Base-by-base conservation (phyloP, 371 early-diverging fungal species). In the Vavraia culicis region DNA sequence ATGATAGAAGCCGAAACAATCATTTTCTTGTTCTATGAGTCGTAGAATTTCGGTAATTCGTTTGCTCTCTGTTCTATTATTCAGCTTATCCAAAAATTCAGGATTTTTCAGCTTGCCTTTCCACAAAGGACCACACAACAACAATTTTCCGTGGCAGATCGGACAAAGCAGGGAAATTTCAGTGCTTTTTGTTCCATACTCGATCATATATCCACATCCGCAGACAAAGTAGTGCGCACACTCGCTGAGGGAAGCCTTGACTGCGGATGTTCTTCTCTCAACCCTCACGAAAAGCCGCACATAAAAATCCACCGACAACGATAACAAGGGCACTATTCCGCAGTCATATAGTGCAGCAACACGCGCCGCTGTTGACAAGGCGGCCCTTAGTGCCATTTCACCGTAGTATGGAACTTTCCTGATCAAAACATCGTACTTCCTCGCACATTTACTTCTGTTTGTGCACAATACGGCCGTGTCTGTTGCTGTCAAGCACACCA, bases 401-500 rank as follows among this genome's bases (percentile, higher is more conserved):
- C 35, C 42, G 45, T 87, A 88, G 27, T 27, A 27, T 27, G 27
- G 27, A 2, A 27, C 27, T 7, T 27, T 27, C 7, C 27, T 27
- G 7, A 27, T 27, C 27, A 27, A 7, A 2, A 27, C 27, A 27
- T 27, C 27, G 62, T 99, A 96, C 66, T 91, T 93, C 13, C 79
- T 77, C 70, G 75, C 89, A 62, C 93, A 85, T 54, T 69, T 69
- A 11, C 32, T 47, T 32, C 54, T 57, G 38, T 68, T 67, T 10
- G 89, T 84, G 52, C 89, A 85, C 3, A 99, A 72, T 5, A 89
- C 81, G 7, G 86, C 90, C 66, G 90, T 75, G 75, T 99, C 99
- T 0, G 99, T 99, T 69, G 93, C 88, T 1, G 99, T 99, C 19
- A 99, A 78, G 67, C 89, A 89, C 18, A 98, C 70, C 19, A 98